Evolutionary conservation across 805 yeast genomes (phyloP).

Genomic region (Wickerhamia fluorescens): DNA sequence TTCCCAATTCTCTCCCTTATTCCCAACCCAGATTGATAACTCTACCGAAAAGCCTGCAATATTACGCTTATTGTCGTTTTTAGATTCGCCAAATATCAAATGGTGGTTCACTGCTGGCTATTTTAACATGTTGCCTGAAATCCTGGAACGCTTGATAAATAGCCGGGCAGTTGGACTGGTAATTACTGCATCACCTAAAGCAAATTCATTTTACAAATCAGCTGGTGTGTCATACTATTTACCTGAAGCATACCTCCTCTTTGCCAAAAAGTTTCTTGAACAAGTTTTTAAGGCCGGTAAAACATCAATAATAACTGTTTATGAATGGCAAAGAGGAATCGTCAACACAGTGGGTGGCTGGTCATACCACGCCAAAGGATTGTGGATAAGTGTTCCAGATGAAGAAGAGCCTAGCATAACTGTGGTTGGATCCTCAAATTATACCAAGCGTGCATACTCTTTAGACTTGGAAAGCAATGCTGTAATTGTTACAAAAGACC

Average conservation of each 20-base stretch:
- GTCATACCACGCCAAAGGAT: constrained; percentile 97
- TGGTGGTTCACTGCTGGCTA: constrained; percentile 97
- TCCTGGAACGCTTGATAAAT: constrained; percentile 49
- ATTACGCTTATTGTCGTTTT: constrained; percentile 49
- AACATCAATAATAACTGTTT: constrained; percentile 43
- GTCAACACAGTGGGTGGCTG: constrained; percentile 82
- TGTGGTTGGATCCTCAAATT: constrained; percentile 87
- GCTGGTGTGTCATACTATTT: constrained; percentile 72
- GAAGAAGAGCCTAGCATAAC: constrained; percentile 63
- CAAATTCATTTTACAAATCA: constrained; percentile 87
- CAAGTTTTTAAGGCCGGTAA: constrained; percentile 38
- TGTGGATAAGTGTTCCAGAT: constrained; percentile 67
- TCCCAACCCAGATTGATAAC: constrained; percentile 44
- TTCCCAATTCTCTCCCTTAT: constrained; percentile 82
- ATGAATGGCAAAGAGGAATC: constrained; percentile 84
- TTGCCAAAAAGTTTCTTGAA: constrained; percentile 62
- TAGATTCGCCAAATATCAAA: constrained; percentile 46
- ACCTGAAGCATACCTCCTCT: constrained; percentile 80
- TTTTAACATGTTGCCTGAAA: constrained; percentile 80
- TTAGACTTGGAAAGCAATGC: constrained; percentile 88
- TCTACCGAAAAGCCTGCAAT: constrained; percentile 82
- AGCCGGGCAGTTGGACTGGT: constrained; percentile 60
- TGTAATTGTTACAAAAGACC: constrained; percentile 64
- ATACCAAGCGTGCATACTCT: constrained; percentile 82
- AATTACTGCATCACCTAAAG: constrained; percentile 88